Evolutionary conservation across 2,329 filamentous ascomycete genomes (phyloP).

Genomic region (Apiospora hydei): DNA sequence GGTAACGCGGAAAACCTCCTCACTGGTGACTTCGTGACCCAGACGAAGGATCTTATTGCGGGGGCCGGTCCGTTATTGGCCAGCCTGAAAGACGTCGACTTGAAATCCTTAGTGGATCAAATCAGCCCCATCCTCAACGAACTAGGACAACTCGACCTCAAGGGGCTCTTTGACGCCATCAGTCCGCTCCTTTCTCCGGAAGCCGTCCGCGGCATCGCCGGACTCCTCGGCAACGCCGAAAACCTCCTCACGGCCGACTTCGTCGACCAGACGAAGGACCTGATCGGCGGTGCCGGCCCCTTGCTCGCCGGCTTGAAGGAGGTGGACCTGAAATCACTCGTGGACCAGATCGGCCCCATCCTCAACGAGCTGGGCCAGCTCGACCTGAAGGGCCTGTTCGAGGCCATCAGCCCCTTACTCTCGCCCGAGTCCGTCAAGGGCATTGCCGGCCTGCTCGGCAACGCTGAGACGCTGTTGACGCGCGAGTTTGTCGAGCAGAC

Average conservation of each 20-base stretch:
- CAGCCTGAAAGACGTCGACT: conserved; percentile 35
- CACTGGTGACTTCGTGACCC: conserved; percentile 36
- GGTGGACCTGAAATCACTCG: conserved; percentile 40
- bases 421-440: conserved; percentile 37
- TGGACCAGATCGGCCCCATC: conserved; percentile 40
- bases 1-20: conserved; percentile 37
- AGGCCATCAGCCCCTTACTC: conserved; percentile 41
- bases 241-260: conserved; percentile 39
- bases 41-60: conserved; percentile 39
- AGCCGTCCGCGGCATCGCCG: conserved; percentile 42
- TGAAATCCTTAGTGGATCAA: conserved; percentile 35
- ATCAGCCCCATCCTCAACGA: conserved; percentile 41
- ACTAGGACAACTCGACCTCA: conserved; percentile 39
- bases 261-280: conserved; percentile 39
- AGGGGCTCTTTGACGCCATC: conserved; percentile 42
- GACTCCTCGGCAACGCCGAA: conserved; percentile 43
- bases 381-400: conserved; percentile 30
- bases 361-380: conserved; percentile 41
- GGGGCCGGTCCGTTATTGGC: conserved; percentile 37
- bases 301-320: conserved; percentile 32
- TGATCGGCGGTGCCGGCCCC: conserved; percentile 38
- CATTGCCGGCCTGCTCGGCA: conserved; percentile 38
- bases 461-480: conserved; percentile 35
- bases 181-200: conserved; percentile 44
- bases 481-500: conserved; percentile 36